phyloP scores from a whole-genome alignment of 768 basidiomycete genomes.

The Termitomyces sp. region DNA sequence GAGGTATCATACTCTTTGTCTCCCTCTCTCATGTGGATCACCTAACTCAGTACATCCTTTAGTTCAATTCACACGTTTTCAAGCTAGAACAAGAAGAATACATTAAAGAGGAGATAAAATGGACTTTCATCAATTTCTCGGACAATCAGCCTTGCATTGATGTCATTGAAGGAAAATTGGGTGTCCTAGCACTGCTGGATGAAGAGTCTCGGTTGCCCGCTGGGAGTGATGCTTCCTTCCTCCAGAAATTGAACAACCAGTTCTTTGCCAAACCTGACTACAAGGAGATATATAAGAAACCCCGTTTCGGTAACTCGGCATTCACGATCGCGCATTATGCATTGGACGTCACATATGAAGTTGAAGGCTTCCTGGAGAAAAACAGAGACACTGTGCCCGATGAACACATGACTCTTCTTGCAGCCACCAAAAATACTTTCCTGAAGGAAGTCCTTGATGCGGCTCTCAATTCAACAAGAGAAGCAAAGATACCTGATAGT shows the following conservation, averaged over 20 bases:
- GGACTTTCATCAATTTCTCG: slow-evolving; percentile 99
- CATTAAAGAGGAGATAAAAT: slow-evolving; percentile 96
- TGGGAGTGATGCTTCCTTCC: slow-evolving; percentile 87
- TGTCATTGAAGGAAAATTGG: slow-evolving; percentile 95
- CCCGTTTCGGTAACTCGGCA: slow-evolving; percentile 94
- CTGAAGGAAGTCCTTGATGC: slow-evolving; percentile 92
- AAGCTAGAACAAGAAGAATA: slow-evolving; percentile 99
- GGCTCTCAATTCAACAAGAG: slow-evolving; percentile 71
- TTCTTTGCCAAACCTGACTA: slow-evolving; percentile 75
- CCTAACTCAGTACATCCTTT: slow-evolving; percentile 5
- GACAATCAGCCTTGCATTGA: slow-evolving; percentile 99
- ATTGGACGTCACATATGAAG: slow-evolving; percentile 96
- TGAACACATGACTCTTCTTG: slow-evolving; percentile 89
- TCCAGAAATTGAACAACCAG: slow-evolving; percentile 87
- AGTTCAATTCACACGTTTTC: slow-evolving; percentile 99
- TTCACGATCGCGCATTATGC: slow-evolving; percentile 99
- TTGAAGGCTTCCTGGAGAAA: slow-evolving; percentile 97
- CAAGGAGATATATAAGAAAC: slow-evolving; percentile 93
- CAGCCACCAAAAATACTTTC: slow-evolving; percentile 85
- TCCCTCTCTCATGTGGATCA: background rate
- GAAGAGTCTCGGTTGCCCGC: slow-evolving; percentile 96
- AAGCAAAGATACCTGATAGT: slow-evolving; percentile 61
- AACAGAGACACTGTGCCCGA: slow-evolving; percentile 98
- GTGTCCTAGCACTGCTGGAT: slow-evolving; percentile 89
- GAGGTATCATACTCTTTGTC: slow-evolving; percentile 51